Conservation (phyloP, 139 green algal genomes). For the Edaphochlamys debaryana region DNA sequence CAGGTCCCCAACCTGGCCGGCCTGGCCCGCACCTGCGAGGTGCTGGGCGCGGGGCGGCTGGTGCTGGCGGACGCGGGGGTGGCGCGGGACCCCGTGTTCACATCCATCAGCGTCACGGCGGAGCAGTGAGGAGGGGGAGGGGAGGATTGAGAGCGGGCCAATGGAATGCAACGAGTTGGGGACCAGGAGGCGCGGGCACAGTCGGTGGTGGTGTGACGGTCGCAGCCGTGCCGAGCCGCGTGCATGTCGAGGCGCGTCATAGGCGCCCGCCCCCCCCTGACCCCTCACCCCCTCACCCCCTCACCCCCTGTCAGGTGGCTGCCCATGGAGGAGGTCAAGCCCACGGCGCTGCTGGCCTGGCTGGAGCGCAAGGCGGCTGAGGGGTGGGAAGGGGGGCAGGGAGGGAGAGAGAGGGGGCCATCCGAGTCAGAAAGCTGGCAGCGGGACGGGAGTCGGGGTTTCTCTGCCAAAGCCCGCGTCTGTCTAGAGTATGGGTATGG, state of each 20-base stretch:
- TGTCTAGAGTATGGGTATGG: no score
- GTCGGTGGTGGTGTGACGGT: no score
- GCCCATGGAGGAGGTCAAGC: constrained; percentile 78
- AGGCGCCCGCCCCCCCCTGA: no score
- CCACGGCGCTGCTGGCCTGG: constrained; percentile 71
- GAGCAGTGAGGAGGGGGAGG: constrained; percentile 55
- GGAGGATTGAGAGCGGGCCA: no score
- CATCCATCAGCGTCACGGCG: constrained; percentile 85
- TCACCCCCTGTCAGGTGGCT: constrained; percentile 70
- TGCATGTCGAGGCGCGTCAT: no score
- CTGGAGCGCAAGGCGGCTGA: constrained; percentile 64
- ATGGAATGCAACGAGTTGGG: no score
- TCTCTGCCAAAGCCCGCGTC: no score
- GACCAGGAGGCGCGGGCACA: no score
- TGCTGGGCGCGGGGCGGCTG: constrained; percentile 75
- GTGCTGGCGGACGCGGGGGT: constrained; percentile 81
- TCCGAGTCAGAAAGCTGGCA: no score
- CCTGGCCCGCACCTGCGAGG: constrained; percentile 90
- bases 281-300: background rate
- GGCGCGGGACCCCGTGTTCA: constrained; percentile 70
- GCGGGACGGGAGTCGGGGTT: background rate
- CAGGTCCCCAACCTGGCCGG: constrained; percentile 90
- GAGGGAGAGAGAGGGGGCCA: no score
- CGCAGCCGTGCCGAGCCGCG: no score
- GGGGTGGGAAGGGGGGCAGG: constrained; percentile 51